Evolutionary conservation across 768 basidiomycete genomes (phyloP), one percentile per base, ranked within the genome.

Genomic region (Trametes maxima): DNA sequence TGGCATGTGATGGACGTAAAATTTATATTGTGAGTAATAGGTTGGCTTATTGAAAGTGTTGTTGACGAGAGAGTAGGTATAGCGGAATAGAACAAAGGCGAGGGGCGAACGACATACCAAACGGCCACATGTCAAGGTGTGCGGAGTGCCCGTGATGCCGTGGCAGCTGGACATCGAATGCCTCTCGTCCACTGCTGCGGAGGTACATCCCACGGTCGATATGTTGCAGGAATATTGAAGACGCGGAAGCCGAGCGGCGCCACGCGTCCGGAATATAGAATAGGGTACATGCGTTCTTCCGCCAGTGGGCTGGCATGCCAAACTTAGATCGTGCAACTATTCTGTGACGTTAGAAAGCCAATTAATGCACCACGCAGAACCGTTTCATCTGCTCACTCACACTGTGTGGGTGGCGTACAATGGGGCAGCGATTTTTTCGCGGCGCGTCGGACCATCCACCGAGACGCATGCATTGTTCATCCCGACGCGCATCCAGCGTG

Each of bases 91-190:
- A 48, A 13, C 17, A n/a, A 45, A 44, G 40, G 35, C 19, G 44
- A 55, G 54, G 25, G 47, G 54, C 43, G 35, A 33, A 36, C 54
- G 54, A 47, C 54, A 45, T 35, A 55, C 54, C 44, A 46, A 13
- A 3, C 21, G n/a, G 10, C 22, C 33, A 14, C 54, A 45, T 55
- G 54, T 28, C 54, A 55, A 25, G 33, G 43, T 45, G 44, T 45
- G 35, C 54, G 16, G 35, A 10, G 42, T 21, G 25, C n/a, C n/a
- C 37, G 52, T 19, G 43, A 33, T 19, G 19, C 6, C 54, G 36
- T 55, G 54, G n/a, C 2, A 39, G 2, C 13, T 54, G 53, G 53
- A 28, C 42, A 28, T 37, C 54, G 43, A n/a, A 37, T 35, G 33
- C 54, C 39, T 22, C 43, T 55, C 44, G 25, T n/a, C n/a, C n/a